Evolutionary conservation across 2,329 filamentous ascomycete genomes (phyloP), one percentile per base, ranked within the genome.

Genomic region (Parasarocladium wereldwijsianum): DNA sequence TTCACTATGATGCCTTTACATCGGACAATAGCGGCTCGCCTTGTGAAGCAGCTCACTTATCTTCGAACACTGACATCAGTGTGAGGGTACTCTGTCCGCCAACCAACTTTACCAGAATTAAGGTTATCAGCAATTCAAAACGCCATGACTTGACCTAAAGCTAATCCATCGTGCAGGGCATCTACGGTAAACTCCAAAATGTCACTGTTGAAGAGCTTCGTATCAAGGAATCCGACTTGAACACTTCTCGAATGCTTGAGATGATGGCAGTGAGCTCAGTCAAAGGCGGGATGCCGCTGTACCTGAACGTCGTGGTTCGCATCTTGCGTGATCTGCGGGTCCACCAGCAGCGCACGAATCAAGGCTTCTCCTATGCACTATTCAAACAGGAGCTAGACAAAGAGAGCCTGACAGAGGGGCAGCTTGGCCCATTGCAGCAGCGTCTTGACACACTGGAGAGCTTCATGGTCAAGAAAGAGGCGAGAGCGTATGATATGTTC

Each of bases 1-100:
- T 80, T 27, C 72, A 79, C 36, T 79, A 74, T 34, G 70, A 76
- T 37, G 60, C 58, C 0, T 70, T 66, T 35, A 55, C 58, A 9
- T 65, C 58, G 0, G 59, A 64, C 25, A 41, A 44, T 0, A 49
- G 56, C 2, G 62, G 62, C 8, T 54, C 53, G 0, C 60, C 70
- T 2, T 75, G 70, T 32, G 74, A 80, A 42, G 71, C 64, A 0
- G 69, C 71, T 0, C 69, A 62, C 36, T 46, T 79, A 3, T 54
- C 62, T 0, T 60, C 59, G 0, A 40, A 55, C 15, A 32, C 39
- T 0, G 44, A 51, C 1, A 50, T 71, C 12, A 48, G 53, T 1
- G 67, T 73, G 2, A 51, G 60, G 4, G 62, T 75, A 0, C 44
- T 75, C 0, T 70, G 68, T 17, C 54, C 68, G 0, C 62, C 64